Conservation (phyloP, 805 yeast genomes). For the Saccharomycopsis synnaedendra region DNA sequence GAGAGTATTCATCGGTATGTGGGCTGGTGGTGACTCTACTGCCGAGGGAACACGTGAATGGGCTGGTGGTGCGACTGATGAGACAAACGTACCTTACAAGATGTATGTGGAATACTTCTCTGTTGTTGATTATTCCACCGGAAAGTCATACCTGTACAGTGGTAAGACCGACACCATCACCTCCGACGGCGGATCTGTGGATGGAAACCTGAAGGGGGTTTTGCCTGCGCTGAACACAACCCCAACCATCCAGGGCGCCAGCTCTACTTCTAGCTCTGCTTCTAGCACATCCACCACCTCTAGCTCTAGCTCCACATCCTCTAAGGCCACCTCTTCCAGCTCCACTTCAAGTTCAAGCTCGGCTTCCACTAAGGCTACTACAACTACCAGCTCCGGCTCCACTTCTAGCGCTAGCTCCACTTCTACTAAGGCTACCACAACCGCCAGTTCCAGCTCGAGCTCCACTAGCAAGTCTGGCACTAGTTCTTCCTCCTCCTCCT, state of each 20-base stretch:
- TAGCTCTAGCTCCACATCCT: slow-evolving; percentile 20
- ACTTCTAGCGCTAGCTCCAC: slow-evolving; percentile 8
- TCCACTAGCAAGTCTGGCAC: background rate
- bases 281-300: slow-evolving; percentile 6
- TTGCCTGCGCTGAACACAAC: slow-evolving; percentile 17
- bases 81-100: slow-evolving; percentile 34
- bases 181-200: slow-evolving; percentile 20
- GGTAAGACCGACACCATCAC: slow-evolving; percentile 38
- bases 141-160: slow-evolving; percentile 31
- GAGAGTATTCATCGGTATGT: slow-evolving; percentile 30
- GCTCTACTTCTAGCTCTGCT: slow-evolving; percentile 2
- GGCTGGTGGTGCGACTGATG: slow-evolving; percentile 61
- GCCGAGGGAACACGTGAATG: slow-evolving; percentile 57
- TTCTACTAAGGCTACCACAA: background rate
- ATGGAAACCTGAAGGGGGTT: slow-evolving; percentile 10
- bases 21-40: slow-evolving; percentile 39
- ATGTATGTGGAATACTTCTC: slow-evolving; percentile 37
- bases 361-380: slow-evolving; percentile 5
- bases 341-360: slow-evolving; percentile 12
- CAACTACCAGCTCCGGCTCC: slow-evolving; percentile 7
- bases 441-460: background rate
- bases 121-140: slow-evolving; percentile 42
- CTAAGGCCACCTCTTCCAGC: slow-evolving; percentile 19
- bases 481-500: background rate
- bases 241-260: slow-evolving; percentile 15